A percentile compares a stretch with the other conserved stretches of the same genome.
Conservation (phyloP, 495 filamentous ascomycete species). For the Tricharina praecox region DNA sequence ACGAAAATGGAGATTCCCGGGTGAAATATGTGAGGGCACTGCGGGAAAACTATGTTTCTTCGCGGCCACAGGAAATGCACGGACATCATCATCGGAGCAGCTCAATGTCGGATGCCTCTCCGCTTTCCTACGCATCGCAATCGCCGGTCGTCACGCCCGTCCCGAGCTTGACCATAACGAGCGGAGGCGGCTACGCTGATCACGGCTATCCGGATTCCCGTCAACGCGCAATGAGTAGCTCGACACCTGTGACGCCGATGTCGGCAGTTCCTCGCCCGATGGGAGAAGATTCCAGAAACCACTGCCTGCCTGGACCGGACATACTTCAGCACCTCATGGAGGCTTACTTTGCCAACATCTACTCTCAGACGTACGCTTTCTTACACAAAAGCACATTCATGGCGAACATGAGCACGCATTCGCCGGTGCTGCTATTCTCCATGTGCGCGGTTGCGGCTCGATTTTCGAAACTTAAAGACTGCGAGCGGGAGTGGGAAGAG, state of each 20-base stretch:
- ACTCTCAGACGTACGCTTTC: conserved; percentile 28
- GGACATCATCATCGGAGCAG: conserved; percentile 1
- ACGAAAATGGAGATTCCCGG: conserved; percentile 5
- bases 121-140: conserved; percentile 11
- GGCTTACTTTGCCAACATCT: conserved; percentile 23
- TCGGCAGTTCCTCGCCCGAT: conserved; percentile 12
- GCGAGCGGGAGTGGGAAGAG: conserved; percentile 14
- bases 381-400: conserved; percentile 21
- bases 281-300: conserved; percentile 21
- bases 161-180: no score
- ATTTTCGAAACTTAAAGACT: conserved; percentile 12
- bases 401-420: conserved; percentile 15
- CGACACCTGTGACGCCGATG: conserved; percentile 14
- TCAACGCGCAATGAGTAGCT: conserved; percentile 1
- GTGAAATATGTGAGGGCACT: conserved; percentile 9
- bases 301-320: conserved; percentile 8
- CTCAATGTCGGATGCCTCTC: conserved; percentile 12
- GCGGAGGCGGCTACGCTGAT: not conserved
- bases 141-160: no score
- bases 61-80: conserved; percentile 4
- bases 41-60: conserved; percentile 4
- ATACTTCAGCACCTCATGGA: conserved; percentile 12
- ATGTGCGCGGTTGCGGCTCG: conserved; percentile 25
- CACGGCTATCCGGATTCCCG: not conserved
- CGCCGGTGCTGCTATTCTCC: conserved; percentile 20